Conservation (phyloP, 1,139 yeast genomes). For the Magnusiomyces fungicola region DNA sequence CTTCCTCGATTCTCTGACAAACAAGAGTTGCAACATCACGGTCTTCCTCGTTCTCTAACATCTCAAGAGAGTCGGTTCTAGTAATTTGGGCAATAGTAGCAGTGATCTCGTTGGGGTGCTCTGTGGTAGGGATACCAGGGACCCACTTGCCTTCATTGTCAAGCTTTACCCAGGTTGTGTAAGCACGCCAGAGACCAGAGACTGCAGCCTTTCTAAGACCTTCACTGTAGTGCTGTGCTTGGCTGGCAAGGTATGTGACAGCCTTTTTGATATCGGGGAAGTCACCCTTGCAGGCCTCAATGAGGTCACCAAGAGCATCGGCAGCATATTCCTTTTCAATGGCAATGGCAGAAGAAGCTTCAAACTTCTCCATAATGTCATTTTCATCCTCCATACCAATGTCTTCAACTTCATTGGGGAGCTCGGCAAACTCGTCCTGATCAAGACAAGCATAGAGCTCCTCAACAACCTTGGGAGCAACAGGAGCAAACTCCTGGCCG, state of each 20-base stretch:
- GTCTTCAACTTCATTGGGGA: conserved; percentile 28
- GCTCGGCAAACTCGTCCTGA: conserved; percentile 44
- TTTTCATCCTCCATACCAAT: conserved; percentile 29
- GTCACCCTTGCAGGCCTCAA: conserved; percentile 73
- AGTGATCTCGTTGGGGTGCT: conserved; percentile 33
- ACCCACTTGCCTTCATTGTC: conserved; percentile 45
- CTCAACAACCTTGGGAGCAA: conserved; percentile 75
- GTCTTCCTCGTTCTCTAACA: conserved; percentile 74
- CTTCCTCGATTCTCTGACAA: conserved; percentile 67
- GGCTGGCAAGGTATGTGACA: conserved; percentile 57
- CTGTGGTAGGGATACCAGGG: conserved; percentile 57
- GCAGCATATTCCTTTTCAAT: conserved; percentile 97
- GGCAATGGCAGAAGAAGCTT: conserved; percentile 90
- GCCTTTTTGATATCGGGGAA: conserved; percentile 76
- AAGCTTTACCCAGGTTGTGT: conserved; percentile 56
- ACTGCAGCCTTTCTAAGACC: conserved; percentile 90
- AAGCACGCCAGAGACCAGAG: conserved; percentile 74
- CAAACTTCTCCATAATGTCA: conserved; percentile 62
- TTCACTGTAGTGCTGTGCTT: conserved; percentile 71
- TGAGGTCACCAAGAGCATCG: conserved; percentile 84
- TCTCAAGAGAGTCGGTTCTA: conserved; percentile 55
- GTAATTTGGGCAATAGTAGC: conserved; percentile 57
- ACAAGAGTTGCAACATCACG: conserved; percentile 68
- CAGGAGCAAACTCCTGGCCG: conserved; percentile 82
- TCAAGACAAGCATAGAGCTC: conserved; percentile 76